A percentile compares a stretch with the other conserved stretches of the same genome.
phyloP scores from a whole-genome alignment of 2,329 filamentous ascomycete genomes.

The Graphium sp. region DNA sequence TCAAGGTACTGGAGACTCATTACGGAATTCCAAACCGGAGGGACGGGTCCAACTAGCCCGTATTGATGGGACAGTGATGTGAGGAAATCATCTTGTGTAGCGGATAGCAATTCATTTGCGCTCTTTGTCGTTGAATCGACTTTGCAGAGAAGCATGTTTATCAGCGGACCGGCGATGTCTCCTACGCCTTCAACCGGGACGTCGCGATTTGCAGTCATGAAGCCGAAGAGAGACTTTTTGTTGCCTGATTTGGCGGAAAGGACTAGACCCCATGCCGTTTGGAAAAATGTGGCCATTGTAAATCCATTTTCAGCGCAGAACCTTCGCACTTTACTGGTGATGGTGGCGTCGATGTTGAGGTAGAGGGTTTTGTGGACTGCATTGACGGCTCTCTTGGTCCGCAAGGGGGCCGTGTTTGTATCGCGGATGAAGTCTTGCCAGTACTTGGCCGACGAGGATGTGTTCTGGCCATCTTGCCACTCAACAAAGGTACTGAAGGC shows the following conservation, averaged over 20 bases:
- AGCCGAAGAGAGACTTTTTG: background rate
- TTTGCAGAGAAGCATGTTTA: background rate
- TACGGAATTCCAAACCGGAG: no score
- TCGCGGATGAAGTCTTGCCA: background rate
- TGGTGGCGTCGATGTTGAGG: background rate
- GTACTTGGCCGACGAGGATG: background rate
- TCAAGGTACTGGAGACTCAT: no score
- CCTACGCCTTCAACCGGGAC: background rate
- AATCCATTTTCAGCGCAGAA: background rate
- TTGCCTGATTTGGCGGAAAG: no score
- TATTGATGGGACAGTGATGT: no score
- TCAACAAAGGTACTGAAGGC: background rate
- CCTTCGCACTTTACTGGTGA: background rate
- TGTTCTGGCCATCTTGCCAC: background rate
- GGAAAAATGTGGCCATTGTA: background rate
- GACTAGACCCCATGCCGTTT: background rate
- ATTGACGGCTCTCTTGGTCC: background rate
- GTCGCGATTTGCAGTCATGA: background rate
- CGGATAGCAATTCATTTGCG: background rate
- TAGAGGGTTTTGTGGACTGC: background rate
- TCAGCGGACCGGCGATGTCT: background rate
- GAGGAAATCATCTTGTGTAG: no score
- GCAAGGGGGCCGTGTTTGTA: slow-evolving; percentile 9
- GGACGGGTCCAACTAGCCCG: no score
- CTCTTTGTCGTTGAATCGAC: background rate